Evolutionary conservation across 441 rosid species (phyloP).

Genomic region (Aquilaria agallochum): DNA sequence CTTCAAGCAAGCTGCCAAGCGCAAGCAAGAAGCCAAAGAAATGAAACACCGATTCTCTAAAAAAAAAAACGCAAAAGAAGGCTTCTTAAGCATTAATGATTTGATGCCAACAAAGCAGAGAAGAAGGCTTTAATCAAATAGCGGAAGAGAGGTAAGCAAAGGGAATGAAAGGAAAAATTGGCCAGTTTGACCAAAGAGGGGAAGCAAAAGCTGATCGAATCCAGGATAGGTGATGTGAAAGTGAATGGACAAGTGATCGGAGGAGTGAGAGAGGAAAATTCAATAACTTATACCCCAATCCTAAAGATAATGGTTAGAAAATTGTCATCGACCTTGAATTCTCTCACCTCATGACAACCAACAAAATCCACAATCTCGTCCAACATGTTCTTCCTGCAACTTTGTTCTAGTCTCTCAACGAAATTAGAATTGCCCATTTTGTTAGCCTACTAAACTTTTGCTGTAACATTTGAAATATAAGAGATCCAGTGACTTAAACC

Average conservation of each 20-base stretch:
- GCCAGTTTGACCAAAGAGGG: slow-evolving; percentile 59
- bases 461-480: no score
- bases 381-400: slow-evolving; percentile 38
- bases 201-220: slow-evolving; percentile 10
- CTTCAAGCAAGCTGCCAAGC: no score
- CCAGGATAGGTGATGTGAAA: slow-evolving; percentile 46
- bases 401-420: no score
- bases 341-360: slow-evolving; percentile 62
- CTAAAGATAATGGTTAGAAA: slow-evolving; percentile 59
- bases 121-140: slow-evolving; percentile 69
- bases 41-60: slow-evolving; percentile 30
- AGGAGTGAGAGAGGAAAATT: slow-evolving; percentile 56
- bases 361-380: slow-evolving; percentile 79
- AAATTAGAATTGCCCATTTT: no score
- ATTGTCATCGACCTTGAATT: slow-evolving; percentile 82
- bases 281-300: slow-evolving; percentile 40
- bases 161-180: slow-evolving; percentile 74
- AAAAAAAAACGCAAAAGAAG: slow-evolving; percentile 78
- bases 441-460: no score
- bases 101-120: slow-evolving; percentile 77
- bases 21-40: slow-evolving; percentile 6
- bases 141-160: slow-evolving; percentile 63
- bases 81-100: slow-evolving; percentile 62
- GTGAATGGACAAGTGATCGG: slow-evolving; percentile 69
- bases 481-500: no score